phyloP scores from a whole-genome alignment of 768 basidiomycete genomes.

The Vishniacozyma victoriae region DNA sequence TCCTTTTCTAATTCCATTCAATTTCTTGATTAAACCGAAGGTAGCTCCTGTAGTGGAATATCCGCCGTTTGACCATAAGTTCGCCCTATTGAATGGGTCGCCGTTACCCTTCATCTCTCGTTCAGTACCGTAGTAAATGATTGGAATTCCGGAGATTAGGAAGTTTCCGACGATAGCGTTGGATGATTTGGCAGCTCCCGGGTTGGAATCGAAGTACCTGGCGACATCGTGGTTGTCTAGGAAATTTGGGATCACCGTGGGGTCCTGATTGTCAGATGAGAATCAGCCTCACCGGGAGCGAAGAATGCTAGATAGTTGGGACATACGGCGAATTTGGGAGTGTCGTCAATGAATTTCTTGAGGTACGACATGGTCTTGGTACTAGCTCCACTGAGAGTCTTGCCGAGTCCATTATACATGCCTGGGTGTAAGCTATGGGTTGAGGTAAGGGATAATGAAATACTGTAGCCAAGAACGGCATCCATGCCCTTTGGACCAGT shows the following conservation, averaged over 20 bases:
- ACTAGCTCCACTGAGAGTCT: background rate
- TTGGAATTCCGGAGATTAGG: conserved; percentile 32
- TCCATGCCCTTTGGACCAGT: conserved; percentile 24
- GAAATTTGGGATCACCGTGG: conserved; percentile 21
- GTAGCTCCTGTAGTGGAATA: conserved; percentile 19
- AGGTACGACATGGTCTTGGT: background rate
- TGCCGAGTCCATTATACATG: background rate
- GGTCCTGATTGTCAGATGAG: conserved; percentile 5
- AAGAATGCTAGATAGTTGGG: too few relatives aligned
- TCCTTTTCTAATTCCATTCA: conserved; percentile 29
- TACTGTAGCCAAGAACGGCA: conserved; percentile 32
- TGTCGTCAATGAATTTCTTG: background rate
- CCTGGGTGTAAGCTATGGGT: background rate
- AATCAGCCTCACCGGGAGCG: background rate
- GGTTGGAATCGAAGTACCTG: conserved; percentile 26
- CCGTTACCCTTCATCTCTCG: conserved; percentile 22
- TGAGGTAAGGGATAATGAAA: conserved; percentile 1
- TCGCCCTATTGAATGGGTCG: conserved; percentile 31
- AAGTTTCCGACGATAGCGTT: conserved; percentile 29
- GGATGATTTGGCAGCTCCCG: conserved; percentile 17
- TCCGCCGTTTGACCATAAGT: conserved; percentile 31
- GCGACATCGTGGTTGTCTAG: conserved; percentile 39
- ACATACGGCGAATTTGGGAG: background rate
- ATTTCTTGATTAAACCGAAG: conserved; percentile 16
- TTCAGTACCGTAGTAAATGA: conserved; percentile 36